These are phyloP conservation scores for Gossypium thurberi DNA, from an alignment of 345 rosid genomes.

Conservation along the genomic window DNA sequence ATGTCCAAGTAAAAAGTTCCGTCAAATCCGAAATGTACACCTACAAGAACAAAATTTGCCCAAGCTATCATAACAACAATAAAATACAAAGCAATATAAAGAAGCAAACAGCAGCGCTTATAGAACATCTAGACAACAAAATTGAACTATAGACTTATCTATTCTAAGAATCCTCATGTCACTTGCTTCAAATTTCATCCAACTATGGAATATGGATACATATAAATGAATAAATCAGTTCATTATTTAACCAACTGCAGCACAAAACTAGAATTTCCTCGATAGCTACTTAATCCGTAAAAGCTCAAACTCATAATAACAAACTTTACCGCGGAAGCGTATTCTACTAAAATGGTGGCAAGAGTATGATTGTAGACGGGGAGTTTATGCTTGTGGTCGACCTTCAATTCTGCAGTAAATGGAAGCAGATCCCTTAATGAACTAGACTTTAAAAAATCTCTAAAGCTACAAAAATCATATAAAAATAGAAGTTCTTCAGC, in stretches of 20 bases:
- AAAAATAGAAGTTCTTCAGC: neutral
- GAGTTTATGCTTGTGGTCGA: constrained; percentile 27
- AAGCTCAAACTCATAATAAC: constrained; percentile 4
- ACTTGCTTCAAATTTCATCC: neutral
- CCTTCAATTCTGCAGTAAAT: constrained; percentile 42
- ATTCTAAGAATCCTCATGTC: neutral
- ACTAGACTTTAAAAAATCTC: neutral
- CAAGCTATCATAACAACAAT: constrained; percentile 5
- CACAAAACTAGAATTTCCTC: neutral
- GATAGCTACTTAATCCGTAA: neutral
- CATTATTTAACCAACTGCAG: neutral
- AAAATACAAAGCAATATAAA: neutral
- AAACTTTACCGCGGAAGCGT: constrained; percentile 83
- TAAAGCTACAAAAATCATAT: neutral
- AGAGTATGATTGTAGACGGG: constrained; percentile 76
- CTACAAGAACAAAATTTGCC: constrained; percentile 28
- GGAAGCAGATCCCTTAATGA: neutral
- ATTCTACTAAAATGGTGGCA: constrained; percentile 73
- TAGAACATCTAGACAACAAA: neutral
- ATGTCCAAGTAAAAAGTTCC: constrained; percentile 80
- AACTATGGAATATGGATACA: neutral
- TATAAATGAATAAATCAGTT: neutral
- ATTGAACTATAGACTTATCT: neutral
- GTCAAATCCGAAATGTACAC: constrained; percentile 80
- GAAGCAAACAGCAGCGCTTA: neutral